These are phyloP conservation scores for Ceratocystiopsis brevicomis DNA, from an alignment of 2,329 filamentous ascomycete genomes.

Conservation along the genomic window DNA sequence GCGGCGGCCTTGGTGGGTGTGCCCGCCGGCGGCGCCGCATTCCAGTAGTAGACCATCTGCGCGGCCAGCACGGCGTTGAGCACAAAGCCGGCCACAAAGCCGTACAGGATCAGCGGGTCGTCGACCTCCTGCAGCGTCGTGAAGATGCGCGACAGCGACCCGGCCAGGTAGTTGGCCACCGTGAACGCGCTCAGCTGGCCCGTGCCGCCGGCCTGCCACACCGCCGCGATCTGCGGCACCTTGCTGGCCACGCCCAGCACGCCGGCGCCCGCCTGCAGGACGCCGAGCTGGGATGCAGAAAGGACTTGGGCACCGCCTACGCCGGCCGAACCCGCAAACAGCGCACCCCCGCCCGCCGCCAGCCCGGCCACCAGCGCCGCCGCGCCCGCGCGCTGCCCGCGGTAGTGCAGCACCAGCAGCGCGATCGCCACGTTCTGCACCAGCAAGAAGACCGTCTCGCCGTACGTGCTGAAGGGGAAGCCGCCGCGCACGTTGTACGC, in stretches of 20 bases:
- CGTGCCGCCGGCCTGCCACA: conserved; percentile 70
- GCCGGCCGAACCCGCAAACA: conserved; percentile 39
- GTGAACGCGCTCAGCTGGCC: conserved; percentile 94
- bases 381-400: conserved; percentile 46
- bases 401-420: conserved; percentile 70
- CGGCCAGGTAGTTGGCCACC: conserved; percentile 93
- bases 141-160: conserved; percentile 87
- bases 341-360: conserved; percentile 45
- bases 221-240: conserved; percentile 76
- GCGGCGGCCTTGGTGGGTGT: conserved; percentile 12
- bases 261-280: conserved; percentile 71
- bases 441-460: conserved; percentile 82
- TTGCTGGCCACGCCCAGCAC: conserved; percentile 75
- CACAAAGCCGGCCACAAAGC: conserved; percentile 78
- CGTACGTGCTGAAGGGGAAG: conserved; percentile 92
- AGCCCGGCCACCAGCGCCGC: conserved; percentile 64
- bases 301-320: conserved; percentile 32
- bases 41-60: conserved; percentile 98
- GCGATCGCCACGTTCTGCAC: conserved; percentile 84
- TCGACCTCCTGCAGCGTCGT: conserved; percentile 95
- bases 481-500: conserved; percentile 82
- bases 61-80: conserved; percentile 71
- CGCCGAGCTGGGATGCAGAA: conserved; percentile 49
- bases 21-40: conserved; percentile 25
- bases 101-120: conserved; percentile 88